phyloP scores from a whole-genome alignment of 441 rosid species.

The Kokia cookei region DNA sequence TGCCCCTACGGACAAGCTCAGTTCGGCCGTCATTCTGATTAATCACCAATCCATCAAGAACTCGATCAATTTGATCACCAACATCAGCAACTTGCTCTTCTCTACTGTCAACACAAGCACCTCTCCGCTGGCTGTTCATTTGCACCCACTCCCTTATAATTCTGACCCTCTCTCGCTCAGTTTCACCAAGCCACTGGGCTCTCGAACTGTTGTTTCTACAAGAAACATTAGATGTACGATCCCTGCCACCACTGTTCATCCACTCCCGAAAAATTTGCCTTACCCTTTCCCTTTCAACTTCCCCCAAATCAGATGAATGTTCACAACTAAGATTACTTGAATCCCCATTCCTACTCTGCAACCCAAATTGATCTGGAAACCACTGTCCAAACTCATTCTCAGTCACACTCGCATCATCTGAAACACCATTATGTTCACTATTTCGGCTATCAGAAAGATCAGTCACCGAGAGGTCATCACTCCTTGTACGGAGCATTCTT shows the following conservation, averaged over 20 bases:
- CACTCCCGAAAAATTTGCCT: constrained; percentile 80
- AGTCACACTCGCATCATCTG: constrained; percentile 37
- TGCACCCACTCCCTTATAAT: constrained; percentile 80
- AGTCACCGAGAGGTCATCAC: constrained; percentile 27
- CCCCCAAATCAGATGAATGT: constrained; percentile 55
- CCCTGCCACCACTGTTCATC: constrained; percentile 63
- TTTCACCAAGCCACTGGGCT: constrained; percentile 84
- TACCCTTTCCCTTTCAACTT: constrained; percentile 77
- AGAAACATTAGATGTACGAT: constrained; percentile 36
- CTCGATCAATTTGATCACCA: constrained; percentile 59
- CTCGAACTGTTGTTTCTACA: constrained; percentile 40
- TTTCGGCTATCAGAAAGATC: constrained; percentile 34
- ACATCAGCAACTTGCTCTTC: constrained; percentile 52
- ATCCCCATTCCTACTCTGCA: constrained; percentile 48
- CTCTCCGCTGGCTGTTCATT: constrained; percentile 57
- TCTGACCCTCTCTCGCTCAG: constrained; percentile 90
- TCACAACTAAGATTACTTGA: constrained; percentile 23
- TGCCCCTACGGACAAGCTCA: constrained; percentile 62
- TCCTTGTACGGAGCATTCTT: constrained; percentile 36
- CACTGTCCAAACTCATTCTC: constrained; percentile 53
- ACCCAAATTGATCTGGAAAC: constrained; percentile 42
- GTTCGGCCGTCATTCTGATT: constrained; percentile 35
- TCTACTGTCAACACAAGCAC: constrained; percentile 39
- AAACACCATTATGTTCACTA: constrained; percentile 31
- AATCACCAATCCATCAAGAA: constrained; percentile 54